Base-by-base conservation (phyloP, 148 eudicot genomes). In the Rhododendron williamsianum region DNA sequence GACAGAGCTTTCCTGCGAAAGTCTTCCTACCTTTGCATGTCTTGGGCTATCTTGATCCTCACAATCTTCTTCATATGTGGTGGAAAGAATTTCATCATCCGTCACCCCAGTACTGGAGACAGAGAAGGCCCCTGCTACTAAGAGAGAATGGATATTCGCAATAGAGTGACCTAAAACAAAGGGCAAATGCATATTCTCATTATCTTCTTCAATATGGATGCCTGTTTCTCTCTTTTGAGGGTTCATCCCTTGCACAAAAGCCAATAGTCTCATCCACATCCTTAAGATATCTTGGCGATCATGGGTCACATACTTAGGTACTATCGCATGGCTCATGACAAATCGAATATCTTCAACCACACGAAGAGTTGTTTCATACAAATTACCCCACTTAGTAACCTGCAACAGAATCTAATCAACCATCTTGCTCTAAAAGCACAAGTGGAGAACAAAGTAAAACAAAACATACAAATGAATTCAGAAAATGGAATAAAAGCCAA, bases 311-410 rank as follows among this genome's bases (percentile, higher is more conserved):
- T 95, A 94, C 83, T 84, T 89, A 48, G 98, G 94, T 67, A 95
- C 95, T 80, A 81, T 91, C 76, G 93, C 71, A 88, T 97, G 98
- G 91, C 98, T 93, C 90, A 97, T 86, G 87, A 97, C 98, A 91
- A 95, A 97, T 90, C 90, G 91, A 73, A 95, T 89, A 93, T 95
- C 98, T 90, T 95, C 98, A 83, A 94, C 91, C 87, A 97, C 96
- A 87, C 96, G 98, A 71, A 89, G 65, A 85, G 94, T 94, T 52
- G 94, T 93, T 63, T 97, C 96, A 89, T 91, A 90, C 85, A 95
- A 86, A 84, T 90, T 88, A 82, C 79, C 91, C 96, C 94, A 97
- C 78, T 92, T 93, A 89, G 73, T 86, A 86, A 97, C 93, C 99
- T 97, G 94, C 91, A 90, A 84, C 27, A 69, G 67, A 82, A 52